Base-by-base conservation (phyloP, 2,329 filamentous ascomycete species). In the Lachnellula occidentalis region DNA sequence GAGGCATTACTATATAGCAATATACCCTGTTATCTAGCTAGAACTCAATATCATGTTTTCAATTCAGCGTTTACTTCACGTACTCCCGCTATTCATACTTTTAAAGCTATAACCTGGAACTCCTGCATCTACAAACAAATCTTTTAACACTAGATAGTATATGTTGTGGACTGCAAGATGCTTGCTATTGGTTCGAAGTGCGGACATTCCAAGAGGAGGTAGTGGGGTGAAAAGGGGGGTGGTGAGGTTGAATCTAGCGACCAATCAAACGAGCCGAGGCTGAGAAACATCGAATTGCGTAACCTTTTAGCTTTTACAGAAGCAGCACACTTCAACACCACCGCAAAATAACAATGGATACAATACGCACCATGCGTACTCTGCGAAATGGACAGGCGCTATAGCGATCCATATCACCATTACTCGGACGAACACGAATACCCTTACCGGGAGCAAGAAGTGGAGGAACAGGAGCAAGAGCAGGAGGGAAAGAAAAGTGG, bases 71-170 rank as follows among this genome's bases (percentile, higher is more conserved):
- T 31, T 31, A 31, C 9, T 42, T 37, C 42, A n/a, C n/a, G n/a
- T n/a, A n/a, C n/a, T n/a, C n/a, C 78, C 81, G 0, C 82, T 82
- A 0, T 79, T 77, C 51, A 77, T 70, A 0, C 79, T 11, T 68
- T 72, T 3, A 64, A 64, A 0, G 81, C 82, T 63, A 83, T 83
- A 3, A 82, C 81, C 55, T 82, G 78, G 59, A 83, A 84, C 56
- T 85, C 81, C 59, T 64, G 19, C 11, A 3, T 39, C 31, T 11
- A 12, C 12, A 31, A 31, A 4, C 2, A 31, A 11, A 31, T 31
- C 9, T 31, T 31, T 31, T 4, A 3, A 41, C 15, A 36, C n/a
- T n/a, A 36, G 17, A n/a, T 36, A 17, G 37, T 41, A 41, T 41
- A 41, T 7, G 15, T 2, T 19, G 2, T n/a, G 17, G 17, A 17